Evolutionary conservation across 2,329 filamentous ascomycete species (phyloP), one percentile per base, ranked within the genome.

Genomic region (Neonectria faginata): DNA sequence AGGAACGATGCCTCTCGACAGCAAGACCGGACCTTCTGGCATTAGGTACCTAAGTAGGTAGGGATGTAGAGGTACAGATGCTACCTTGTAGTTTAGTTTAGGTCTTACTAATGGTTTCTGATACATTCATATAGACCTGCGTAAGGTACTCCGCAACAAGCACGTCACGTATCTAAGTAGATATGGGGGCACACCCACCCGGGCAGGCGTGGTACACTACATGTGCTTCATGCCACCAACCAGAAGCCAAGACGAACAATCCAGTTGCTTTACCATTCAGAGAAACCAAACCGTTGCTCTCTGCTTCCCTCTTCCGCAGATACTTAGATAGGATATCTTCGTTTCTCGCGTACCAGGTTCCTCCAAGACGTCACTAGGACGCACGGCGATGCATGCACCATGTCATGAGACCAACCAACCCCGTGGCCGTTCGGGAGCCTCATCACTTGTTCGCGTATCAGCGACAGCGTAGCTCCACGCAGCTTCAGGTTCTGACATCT

Each of bases 401-500:
- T 60, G 58, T 60, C 51, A 60, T 60, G 8, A 27, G 11, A 22
- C 42, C 31, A 33, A 25, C 58, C 51, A 44, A 42, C 52, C 58
- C 51, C 31, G n/a, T 27, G 59, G 22, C 25, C 45, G 52, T 22
- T 45, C 20, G n/a, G n/a, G 31, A 56, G 33, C 31, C 18, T 44
- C 31, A 44, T 51, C 41, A 27, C 10, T 48, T n/a, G 48, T 10
- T 29, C 29, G 27, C n/a, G 14, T 27, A 27, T 8, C 9, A 25
- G 27, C 27, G 27, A 50, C 22, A n/a, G 48, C 8, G 47, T 33
- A 18, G 36, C 45, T n/a, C 25, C 27, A 31, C 27, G 3, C 27
- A 9, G 27, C 25, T 27, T 29, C 25, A 31, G 14, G 36, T 16
- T 39, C 36, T 18, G 47, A 33, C n/a, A 33, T 27, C 14, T 50